These are phyloP conservation scores for Dichotomocladium elegans DNA, from an alignment of 371 early-diverging fungal species.

Conservation along the genomic window DNA sequence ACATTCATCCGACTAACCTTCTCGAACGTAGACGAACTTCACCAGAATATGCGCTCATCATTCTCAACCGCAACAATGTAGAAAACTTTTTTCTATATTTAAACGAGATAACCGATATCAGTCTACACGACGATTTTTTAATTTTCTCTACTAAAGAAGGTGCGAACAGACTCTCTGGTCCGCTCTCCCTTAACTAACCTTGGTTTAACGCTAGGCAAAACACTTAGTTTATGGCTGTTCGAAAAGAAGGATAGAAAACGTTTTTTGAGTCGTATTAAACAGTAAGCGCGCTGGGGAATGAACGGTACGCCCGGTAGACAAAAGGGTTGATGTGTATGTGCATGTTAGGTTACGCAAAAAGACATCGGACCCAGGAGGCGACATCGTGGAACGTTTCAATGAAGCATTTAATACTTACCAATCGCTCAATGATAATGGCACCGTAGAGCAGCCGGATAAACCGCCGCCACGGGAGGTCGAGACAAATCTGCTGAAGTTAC, in stretches of 20 bases:
- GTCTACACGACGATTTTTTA: slow-evolving; percentile 63
- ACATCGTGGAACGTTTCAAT: slow-evolving; percentile 29
- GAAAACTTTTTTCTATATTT: slow-evolving; percentile 61
- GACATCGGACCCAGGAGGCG: slow-evolving; percentile 10
- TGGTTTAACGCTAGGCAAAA: slow-evolving; percentile 25
- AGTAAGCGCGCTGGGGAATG: slow-evolving; percentile 28
- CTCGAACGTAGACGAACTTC: slow-evolving; percentile 23
- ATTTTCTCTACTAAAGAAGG: slow-evolving; percentile 65
- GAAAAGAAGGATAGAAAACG: slow-evolving; percentile 64
- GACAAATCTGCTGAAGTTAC: slow-evolving; percentile 1
- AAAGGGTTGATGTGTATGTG: neutral
- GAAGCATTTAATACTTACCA: slow-evolving; percentile 15
- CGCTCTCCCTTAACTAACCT: neutral
- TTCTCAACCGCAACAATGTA: slow-evolving; percentile 66
- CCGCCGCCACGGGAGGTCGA: too few relatives aligned
- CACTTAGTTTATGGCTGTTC: slow-evolving; percentile 74
- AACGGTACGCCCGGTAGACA: neutral
- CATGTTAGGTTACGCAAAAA: neutral
- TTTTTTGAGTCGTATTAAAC: slow-evolving; percentile 52
- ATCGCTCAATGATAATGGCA: neutral
- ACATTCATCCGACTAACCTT: neutral
- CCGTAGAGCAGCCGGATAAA: neutral
- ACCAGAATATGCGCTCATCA: slow-evolving; percentile 58
- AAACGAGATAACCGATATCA: slow-evolving; percentile 57
- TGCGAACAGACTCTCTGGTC: slow-evolving; percentile 13